Evolutionary conservation across 495 filamentous ascomycete species (phyloP), one percentile per base, ranked within the genome.

Genomic region (Daldinia loculata): DNA sequence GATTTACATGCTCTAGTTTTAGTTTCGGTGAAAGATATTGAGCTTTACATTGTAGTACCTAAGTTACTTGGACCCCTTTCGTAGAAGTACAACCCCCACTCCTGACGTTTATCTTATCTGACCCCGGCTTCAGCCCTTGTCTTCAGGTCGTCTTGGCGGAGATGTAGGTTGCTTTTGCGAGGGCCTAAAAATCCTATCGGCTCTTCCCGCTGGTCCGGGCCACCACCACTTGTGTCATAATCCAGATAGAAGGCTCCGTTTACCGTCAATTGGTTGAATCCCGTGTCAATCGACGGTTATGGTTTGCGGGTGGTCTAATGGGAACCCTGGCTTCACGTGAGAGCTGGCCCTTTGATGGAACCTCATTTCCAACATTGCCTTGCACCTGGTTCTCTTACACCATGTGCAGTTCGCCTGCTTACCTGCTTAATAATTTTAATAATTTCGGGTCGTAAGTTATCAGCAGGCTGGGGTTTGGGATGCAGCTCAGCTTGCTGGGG

Each of bases 341-440:
- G 43, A 48, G 43, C 17, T 24, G 43, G 9, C 19, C 19, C 19
- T 48, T 12, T 8, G 19, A 48, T 48, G 19, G 19, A 48, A 48
- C 43, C 2, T 48, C 43, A 48, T 48, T 48, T 48, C 43, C 17
- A 48, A 24, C 9, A 24, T 48, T 48, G 6, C 11, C 43, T 12
- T 22, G 2, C 19, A 48, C 43, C 43, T 48, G 43, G 17, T 48
- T 48, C 43, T 4, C 43, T 4, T 9, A 24, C 19, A 12, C 2
- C 43, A 48, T 22, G 43, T 48, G 19, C 19, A 48, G 43, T 8
- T 48, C 17, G 43, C 11, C 26, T 57, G 22, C 6, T 56, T 61
- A 26, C 39, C 26, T 56, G 62, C 62, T 66, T 56, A 66, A 56
- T 56, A 53, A 66, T 66, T 62, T 66, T 56, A 66, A 56, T 56